phyloP scores from a whole-genome alignment of 805 yeast species.

The Starmerella floris region DNA sequence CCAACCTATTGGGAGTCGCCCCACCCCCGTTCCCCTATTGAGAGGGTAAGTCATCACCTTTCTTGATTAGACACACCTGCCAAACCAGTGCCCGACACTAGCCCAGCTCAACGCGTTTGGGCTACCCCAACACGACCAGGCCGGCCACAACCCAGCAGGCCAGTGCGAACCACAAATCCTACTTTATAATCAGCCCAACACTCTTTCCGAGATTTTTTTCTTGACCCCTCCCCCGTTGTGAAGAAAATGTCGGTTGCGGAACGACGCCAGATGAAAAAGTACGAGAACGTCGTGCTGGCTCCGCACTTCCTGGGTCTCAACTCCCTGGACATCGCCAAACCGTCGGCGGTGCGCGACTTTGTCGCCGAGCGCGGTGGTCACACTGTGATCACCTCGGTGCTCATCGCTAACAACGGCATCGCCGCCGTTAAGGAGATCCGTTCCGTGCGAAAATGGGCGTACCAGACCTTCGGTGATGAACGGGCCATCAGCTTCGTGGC shows the following conservation, averaged over 20 bases:
- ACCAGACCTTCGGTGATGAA: conserved; percentile 96
- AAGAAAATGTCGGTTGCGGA: conserved; percentile 8
- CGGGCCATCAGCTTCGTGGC: conserved; percentile 86
- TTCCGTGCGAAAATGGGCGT: conserved; percentile 96
- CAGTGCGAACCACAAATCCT: too few species aligned
- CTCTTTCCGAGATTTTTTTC: too few species aligned
- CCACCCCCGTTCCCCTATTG: too few species aligned
- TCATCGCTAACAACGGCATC: conserved; percentile 97
- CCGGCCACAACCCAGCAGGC: too few species aligned
- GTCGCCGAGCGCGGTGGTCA: conserved; percentile 83
- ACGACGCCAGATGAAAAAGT: conserved; percentile 18
- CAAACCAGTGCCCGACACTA: too few species aligned
- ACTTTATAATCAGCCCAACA: too few species aligned
- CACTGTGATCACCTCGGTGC: conserved; percentile 69
- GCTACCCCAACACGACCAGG: too few species aligned
- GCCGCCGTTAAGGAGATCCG: conserved; percentile 98
- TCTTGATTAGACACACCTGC: too few species aligned
- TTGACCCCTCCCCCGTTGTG: too few species aligned
- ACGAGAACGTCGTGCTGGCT: conserved; percentile 36
- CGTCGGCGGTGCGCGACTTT: conserved; percentile 60
- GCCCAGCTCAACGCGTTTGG: too few species aligned
- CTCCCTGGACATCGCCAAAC: conserved; percentile 62
- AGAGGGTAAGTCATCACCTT: too few species aligned
- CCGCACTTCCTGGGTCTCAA: conserved; percentile 72
- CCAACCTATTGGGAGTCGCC: too few species aligned